Evolutionary conservation across 2,329 filamentous ascomycete species (phyloP).

Genomic region (Pseudogymnoascus sp.): DNA sequence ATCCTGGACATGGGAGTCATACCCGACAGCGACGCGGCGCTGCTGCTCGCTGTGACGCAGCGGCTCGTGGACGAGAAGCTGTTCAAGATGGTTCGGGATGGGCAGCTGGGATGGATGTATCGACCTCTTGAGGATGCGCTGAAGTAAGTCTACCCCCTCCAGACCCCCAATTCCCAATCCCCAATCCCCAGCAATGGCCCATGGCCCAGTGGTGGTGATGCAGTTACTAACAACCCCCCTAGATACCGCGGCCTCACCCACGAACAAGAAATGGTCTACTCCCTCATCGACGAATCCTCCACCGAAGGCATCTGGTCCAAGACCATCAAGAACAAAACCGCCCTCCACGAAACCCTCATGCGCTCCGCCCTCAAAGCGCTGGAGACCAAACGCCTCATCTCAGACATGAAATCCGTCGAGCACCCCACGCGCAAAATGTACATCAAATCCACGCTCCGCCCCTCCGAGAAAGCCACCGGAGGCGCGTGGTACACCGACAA

Average conservation of each 20-base stretch:
- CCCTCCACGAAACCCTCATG: conserved; percentile 76
- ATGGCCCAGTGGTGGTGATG: neutral
- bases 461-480: conserved; percentile 83
- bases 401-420: conserved; percentile 85
- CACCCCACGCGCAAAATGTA: conserved; percentile 90
- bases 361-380: conserved; percentile 77
- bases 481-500: conserved; percentile 93
- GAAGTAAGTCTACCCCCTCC: conserved; percentile 38
- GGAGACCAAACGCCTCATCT: conserved; percentile 73
- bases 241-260: conserved; percentile 57
- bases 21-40: conserved; percentile 45
- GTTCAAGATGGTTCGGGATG: conserved; percentile 40
- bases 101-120: conserved; percentile 48
- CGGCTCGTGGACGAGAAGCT: conserved; percentile 51
- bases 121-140: conserved; percentile 51
- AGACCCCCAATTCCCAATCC: neutral
- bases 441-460: conserved; percentile 77
- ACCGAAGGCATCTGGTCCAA: conserved; percentile 86
- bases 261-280: conserved; percentile 78
- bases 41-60: conserved; percentile 48
- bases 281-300: conserved; percentile 77
- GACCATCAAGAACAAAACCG: conserved; percentile 68
- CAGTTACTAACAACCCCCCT: neutral
- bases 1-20: conserved; percentile 49
- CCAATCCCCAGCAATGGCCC: neutral